These are phyloP conservation scores for Lentinula edodes DNA, from an alignment of 768 basidiomycete genomes.

Conservation along the genomic window DNA sequence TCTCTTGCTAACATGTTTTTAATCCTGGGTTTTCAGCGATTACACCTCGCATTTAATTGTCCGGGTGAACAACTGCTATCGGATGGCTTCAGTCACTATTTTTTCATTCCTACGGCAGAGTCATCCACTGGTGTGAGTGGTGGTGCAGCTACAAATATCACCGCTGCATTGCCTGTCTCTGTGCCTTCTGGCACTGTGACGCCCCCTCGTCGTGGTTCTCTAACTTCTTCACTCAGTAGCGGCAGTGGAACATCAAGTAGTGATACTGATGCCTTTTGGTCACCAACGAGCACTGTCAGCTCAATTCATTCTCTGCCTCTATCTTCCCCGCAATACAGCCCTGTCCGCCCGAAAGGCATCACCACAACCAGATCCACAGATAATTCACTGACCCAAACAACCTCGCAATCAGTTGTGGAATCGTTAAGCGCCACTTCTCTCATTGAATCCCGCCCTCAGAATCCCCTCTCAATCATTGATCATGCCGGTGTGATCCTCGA, in stretches of 20 bases:
- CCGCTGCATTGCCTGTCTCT: neutral
- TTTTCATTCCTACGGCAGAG: neutral
- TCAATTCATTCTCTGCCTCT: too few relatives aligned
- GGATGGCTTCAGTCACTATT: neutral
- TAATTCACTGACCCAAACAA: neutral
- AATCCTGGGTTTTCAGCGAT: neutral
- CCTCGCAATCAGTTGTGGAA: neutral
- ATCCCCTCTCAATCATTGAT: neutral
- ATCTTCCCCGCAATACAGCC: neutral
- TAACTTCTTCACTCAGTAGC: too few relatives aligned
- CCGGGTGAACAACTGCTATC: neutral
- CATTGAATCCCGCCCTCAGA: too few relatives aligned
- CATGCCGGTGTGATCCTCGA: neutral
- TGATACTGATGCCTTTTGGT: too few relatives aligned
- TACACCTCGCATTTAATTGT: neutral
- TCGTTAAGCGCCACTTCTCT: neutral
- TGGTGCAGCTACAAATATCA: neutral
- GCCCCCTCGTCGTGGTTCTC: neutral
- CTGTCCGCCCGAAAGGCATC: neutral
- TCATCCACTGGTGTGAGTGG: neutral
- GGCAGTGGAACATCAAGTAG: too few relatives aligned
- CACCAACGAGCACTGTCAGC: too few relatives aligned
- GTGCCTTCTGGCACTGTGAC: neutral
- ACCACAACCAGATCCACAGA: neutral
- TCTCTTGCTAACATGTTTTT: neutral